Percentiles rank a stretch among this genome's conserved stretches.
phyloP scores from a whole-genome alignment of 495 filamentous ascomycete genomes.

The Trichoderma orchidacearum region DNA sequence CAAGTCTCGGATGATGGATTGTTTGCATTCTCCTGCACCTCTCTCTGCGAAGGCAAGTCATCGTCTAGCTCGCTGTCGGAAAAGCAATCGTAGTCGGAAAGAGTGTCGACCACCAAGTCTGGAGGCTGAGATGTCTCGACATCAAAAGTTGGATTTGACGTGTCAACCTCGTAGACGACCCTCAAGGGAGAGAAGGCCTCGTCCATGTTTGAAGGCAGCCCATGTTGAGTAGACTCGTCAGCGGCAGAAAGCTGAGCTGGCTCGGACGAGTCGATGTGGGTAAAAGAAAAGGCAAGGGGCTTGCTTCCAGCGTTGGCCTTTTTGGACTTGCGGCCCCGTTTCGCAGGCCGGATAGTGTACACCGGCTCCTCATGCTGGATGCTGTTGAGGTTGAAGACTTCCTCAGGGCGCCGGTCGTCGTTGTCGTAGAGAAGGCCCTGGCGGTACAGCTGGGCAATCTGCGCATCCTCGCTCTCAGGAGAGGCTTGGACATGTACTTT shows the following conservation, averaged over 20 bases:
- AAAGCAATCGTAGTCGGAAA: constrained; percentile 3
- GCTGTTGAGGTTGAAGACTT: constrained; percentile 18
- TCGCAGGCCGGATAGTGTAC: constrained; percentile 16
- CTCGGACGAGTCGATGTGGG: constrained; percentile 15
- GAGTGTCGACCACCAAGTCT: constrained; percentile 7
- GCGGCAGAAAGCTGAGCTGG: constrained; percentile 13
- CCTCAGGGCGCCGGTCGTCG: constrained; percentile 14
- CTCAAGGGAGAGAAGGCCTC: constrained; percentile 4
- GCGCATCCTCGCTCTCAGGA: constrained; percentile 18
- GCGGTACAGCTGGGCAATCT: constrained; percentile 28
- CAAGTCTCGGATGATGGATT: constrained; percentile 13
- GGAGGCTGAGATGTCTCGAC: constrained; percentile 2
- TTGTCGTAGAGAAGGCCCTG: constrained; percentile 26
- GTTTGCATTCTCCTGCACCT: not conserved
- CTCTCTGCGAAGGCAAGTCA: constrained; percentile 3
- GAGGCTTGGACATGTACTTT: constrained; percentile 12
- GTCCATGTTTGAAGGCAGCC: not conserved
- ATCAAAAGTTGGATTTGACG: constrained; percentile 3
- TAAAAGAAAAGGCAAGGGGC: constrained; percentile 16
- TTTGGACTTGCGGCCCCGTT: constrained; percentile 11
- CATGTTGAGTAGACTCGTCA: constrained; percentile 1
- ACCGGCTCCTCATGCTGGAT: constrained; percentile 18
- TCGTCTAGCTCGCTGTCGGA: not conserved
- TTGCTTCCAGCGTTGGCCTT: constrained; percentile 4
- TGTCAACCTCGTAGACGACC: constrained; percentile 14